A percentile compares a stretch with the other conserved stretches of the same genome.
phyloP scores from a whole-genome alignment of 345 rosid genomes.

The Salix udensis region DNA sequence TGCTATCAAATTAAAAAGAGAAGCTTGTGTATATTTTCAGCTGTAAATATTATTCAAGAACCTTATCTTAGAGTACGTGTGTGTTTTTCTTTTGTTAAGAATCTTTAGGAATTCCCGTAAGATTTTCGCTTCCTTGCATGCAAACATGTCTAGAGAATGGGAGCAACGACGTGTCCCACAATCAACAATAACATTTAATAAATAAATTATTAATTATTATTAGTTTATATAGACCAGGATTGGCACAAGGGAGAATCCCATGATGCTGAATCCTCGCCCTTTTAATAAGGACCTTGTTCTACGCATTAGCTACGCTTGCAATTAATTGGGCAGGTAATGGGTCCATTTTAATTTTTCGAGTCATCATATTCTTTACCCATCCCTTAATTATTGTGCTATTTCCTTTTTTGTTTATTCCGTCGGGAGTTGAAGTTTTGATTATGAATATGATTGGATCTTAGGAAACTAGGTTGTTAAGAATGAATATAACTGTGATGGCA shows the following conservation, averaged over 20 bases:
- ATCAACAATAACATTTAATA: background rate
- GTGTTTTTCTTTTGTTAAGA: constrained; percentile 14
- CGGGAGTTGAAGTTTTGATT: background rate
- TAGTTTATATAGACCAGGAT: background rate
- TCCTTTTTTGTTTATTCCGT: background rate
- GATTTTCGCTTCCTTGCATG: constrained; percentile 32
- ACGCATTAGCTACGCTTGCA: background rate
- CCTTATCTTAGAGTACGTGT: background rate
- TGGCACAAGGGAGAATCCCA: constrained; percentile 8
- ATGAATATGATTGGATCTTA: background rate
- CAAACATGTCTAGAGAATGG: constrained; percentile 48
- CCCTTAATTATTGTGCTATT: background rate
- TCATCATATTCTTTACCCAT: background rate
- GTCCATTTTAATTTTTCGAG: too few species aligned
- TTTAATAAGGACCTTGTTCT: constrained; percentile 12
- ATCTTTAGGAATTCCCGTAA: constrained; percentile 44
- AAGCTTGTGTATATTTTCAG: background rate
- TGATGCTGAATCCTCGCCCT: constrained; percentile 10
- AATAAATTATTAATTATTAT: background rate
- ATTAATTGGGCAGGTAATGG: background rate
- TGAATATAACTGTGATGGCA: background rate
- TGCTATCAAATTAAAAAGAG: background rate
- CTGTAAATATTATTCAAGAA: background rate
- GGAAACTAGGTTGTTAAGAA: background rate
- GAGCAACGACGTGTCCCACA: constrained; percentile 17